These are phyloP conservation scores for Cerioporus squamosus DNA, from an alignment of 1,284 basidiomycete genomes.

Conservation along the genomic window DNA sequence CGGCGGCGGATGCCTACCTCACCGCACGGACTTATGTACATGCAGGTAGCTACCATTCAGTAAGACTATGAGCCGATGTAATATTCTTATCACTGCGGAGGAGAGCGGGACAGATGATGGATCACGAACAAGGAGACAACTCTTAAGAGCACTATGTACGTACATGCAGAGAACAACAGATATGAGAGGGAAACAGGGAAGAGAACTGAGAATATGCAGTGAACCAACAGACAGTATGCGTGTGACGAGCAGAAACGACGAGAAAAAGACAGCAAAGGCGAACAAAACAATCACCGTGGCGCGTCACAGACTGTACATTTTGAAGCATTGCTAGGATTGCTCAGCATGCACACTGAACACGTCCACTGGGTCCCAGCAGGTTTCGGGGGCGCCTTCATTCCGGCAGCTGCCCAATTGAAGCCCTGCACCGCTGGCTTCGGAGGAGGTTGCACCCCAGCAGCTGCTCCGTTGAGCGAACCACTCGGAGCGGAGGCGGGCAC, in stretches of 20 bases:
- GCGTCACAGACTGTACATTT: constrained; percentile 31
- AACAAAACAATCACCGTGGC: background rate
- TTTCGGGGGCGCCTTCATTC: constrained; percentile 38
- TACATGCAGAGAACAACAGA: no score
- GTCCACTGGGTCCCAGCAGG: constrained; percentile 28
- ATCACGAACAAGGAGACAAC: no score
- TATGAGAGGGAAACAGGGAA: no score
- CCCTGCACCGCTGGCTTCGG: constrained; percentile 18
- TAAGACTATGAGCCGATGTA: constrained; percentile 7
- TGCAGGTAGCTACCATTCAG: constrained; percentile 22
- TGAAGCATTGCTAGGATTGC: constrained; percentile 23
- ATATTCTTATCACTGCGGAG: background rate
- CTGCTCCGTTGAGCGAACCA: constrained; percentile 47
- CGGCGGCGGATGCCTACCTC: constrained; percentile 7
- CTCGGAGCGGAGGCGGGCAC: constrained; percentile 13
- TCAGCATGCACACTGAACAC: constrained; percentile 31
- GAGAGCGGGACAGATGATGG: background rate
- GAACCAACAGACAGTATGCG: background rate
- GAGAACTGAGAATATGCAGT: no score
- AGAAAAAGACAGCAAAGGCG: background rate
- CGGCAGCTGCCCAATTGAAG: constrained; percentile 54
- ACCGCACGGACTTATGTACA: constrained; percentile 25
- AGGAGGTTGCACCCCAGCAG: constrained; percentile 47
- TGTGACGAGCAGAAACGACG: background rate
- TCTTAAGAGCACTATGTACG: no score